Evolutionary conservation across 1,139 yeast species (phyloP).

Genomic region (Geotrichum cucujoidarum): DNA sequence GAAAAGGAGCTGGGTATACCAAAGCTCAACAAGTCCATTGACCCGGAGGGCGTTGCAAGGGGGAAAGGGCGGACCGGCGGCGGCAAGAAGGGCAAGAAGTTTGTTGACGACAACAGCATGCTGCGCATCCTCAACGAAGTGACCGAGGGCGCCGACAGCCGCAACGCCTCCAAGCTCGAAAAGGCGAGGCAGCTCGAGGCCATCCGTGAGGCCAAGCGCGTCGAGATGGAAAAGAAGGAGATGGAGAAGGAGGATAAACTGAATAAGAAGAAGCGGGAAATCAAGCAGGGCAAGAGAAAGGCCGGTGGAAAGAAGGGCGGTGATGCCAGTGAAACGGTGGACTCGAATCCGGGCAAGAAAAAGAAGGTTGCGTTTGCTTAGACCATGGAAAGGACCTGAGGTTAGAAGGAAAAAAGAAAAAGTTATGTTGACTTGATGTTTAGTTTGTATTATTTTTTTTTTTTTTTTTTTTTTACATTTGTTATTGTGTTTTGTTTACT

Average conservation of each 20-base stretch:
- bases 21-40: constrained; percentile 69
- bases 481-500: too few species aligned
- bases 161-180: constrained; percentile 87
- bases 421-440: too few species aligned
- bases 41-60: constrained; percentile 74
- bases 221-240: constrained; percentile 83
- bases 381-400: too few species aligned
- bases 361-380: constrained; percentile 30
- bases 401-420: too few species aligned
- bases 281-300: constrained; percentile 48
- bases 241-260: constrained; percentile 61
- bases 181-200: constrained; percentile 85
- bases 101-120: constrained; percentile 63
- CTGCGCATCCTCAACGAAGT: constrained; percentile 71
- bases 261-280: constrained; percentile 72
- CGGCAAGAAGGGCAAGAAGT: constrained; percentile 92
- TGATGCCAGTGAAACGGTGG: constrained; percentile 15
- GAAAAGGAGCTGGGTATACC: constrained; percentile 81
- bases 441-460: too few species aligned
- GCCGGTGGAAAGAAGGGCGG: constrained; percentile 20
- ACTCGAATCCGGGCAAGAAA: constrained; percentile 8
- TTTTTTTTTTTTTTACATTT: too few species aligned
- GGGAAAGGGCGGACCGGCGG: too few species aligned
- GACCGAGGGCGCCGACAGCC: constrained; percentile 73
- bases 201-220: constrained; percentile 76